A percentile compares a stretch with the other conserved stretches of the same genome.
phyloP scores from a whole-genome alignment of 495 filamentous ascomycete species.

The Podospora pseudoanserina region DNA sequence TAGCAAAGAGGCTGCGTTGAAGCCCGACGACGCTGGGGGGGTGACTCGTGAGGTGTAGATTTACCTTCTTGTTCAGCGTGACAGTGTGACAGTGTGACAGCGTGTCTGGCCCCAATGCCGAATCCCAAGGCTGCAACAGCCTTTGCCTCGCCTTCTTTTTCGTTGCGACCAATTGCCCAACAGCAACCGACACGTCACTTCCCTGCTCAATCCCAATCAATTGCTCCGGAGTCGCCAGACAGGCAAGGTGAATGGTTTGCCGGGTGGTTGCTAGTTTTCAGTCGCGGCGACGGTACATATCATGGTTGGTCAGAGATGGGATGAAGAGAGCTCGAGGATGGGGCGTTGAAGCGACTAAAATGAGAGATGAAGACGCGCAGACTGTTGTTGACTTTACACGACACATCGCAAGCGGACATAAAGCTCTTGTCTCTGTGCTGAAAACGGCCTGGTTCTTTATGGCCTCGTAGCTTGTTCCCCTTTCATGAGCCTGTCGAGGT shows the following conservation, averaged over 20 bases:
- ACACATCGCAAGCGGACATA: slow-evolving; percentile 29
- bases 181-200: slow-evolving; percentile 13
- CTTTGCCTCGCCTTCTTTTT: neutral
- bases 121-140: neutral
- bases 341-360: slow-evolving; percentile 21
- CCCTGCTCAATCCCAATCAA: slow-evolving; percentile 1
- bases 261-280: neutral
- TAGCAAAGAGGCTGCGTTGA: neutral
- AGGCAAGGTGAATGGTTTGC: neutral
- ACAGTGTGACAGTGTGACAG: slow-evolving; percentile 11
- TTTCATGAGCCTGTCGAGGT: slow-evolving; percentile 23
- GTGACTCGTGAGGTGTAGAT: slow-evolving; percentile 21
- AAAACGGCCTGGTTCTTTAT: slow-evolving; percentile 33
- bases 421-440: slow-evolving; percentile 29
- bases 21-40: neutral
- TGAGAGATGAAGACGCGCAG: slow-evolving; percentile 5
- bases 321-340: neutral
- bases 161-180: neutral
- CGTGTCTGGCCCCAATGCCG: slow-evolving; percentile 7
- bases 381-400: slow-evolving; percentile 5
- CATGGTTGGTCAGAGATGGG: neutral
- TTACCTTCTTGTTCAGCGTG: slow-evolving; percentile 31
- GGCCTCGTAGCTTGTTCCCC: neutral
- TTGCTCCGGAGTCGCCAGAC: neutral
- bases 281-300: neutral